These are phyloP conservation scores for Agroathelia rolfsii DNA, from an alignment of 1,284 basidiomycete species.

Conservation along the genomic window DNA sequence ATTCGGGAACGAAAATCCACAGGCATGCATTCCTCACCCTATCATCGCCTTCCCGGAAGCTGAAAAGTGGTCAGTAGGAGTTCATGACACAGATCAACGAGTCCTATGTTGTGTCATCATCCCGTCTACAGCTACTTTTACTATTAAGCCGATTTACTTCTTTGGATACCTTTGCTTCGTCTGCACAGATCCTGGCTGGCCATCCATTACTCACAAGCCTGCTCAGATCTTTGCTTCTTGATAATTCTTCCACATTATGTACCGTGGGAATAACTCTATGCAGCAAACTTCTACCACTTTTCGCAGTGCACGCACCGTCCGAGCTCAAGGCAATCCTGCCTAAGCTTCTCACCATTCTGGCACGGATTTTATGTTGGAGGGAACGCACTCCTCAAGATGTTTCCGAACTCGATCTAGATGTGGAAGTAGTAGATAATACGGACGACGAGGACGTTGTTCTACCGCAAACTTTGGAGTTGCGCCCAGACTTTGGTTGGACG, in stretches of 20 bases:
- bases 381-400: conserved; percentile 26
- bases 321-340: conserved; percentile 51
- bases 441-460: conserved; percentile 18
- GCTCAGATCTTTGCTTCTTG: conserved; percentile 53
- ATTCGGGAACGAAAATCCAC: conserved; percentile 49
- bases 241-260: conserved; percentile 62
- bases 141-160: conserved; percentile 54
- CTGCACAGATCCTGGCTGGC: conserved; percentile 39
- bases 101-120: conserved; percentile 47
- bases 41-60: conserved; percentile 10
- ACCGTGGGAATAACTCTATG: conserved; percentile 51
- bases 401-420: conserved; percentile 25
- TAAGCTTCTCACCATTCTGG: conserved; percentile 51
- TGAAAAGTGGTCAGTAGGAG: conserved; percentile 31
- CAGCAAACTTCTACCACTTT: conserved; percentile 61
- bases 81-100: conserved; percentile 53
- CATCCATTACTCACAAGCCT: conserved; percentile 56
- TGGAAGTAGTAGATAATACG: conserved; percentile 22
- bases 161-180: conserved; percentile 37
- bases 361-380: conserved; percentile 64
- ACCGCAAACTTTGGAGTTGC: conserved; percentile 26
- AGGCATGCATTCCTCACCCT: no score
- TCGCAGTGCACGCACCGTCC: conserved; percentile 52
- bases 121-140: conserved; percentile 58
- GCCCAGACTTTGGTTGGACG: conserved; percentile 52